phyloP scores from a whole-genome alignment of 352 stramenopile genomes.

The Pythium phragmitis region DNA sequence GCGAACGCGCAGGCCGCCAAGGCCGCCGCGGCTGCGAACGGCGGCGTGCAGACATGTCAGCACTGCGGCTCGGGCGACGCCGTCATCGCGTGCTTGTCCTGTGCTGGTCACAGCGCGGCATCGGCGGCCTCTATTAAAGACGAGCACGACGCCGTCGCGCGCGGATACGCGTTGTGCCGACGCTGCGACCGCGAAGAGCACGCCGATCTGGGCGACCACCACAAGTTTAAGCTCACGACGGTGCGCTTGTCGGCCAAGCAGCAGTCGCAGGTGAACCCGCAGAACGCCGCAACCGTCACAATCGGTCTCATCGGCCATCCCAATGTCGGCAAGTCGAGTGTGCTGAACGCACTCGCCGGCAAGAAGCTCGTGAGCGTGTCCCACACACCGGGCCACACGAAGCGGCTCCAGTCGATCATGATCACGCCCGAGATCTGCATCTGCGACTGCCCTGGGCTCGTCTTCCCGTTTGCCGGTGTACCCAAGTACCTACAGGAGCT shows the following conservation, averaged over 20 bases:
- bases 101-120: constrained; percentile 32
- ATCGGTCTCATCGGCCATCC: constrained; percentile 88
- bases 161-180: constrained; percentile 63
- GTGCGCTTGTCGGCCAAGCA: constrained; percentile 29
- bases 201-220: constrained; percentile 55
- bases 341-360: constrained; percentile 80
- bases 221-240: constrained; percentile 34
- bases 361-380: constrained; percentile 89
- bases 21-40: constrained; percentile 15
- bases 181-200: constrained; percentile 77
- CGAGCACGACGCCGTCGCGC: constrained; percentile 46
- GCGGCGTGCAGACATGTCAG: constrained; percentile 48
- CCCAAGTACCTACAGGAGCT: constrained; percentile 85
- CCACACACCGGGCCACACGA: constrained; percentile 84
- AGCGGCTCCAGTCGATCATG: constrained; percentile 84
- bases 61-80: constrained; percentile 73
- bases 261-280: constrained; percentile 31
- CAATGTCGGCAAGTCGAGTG: constrained; percentile 88
- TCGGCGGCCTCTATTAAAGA: constrained; percentile 5
- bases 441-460: constrained; percentile 83
- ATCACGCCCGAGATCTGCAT: constrained; percentile 83
- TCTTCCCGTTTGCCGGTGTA: constrained; percentile 81
- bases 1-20: constrained; percentile 17
- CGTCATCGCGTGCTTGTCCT: constrained; percentile 65
- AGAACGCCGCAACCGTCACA: constrained; percentile 62